Base-by-base conservation (phyloP, 108 stramenopile genomes). In the Epipyxis sp. region DNA sequence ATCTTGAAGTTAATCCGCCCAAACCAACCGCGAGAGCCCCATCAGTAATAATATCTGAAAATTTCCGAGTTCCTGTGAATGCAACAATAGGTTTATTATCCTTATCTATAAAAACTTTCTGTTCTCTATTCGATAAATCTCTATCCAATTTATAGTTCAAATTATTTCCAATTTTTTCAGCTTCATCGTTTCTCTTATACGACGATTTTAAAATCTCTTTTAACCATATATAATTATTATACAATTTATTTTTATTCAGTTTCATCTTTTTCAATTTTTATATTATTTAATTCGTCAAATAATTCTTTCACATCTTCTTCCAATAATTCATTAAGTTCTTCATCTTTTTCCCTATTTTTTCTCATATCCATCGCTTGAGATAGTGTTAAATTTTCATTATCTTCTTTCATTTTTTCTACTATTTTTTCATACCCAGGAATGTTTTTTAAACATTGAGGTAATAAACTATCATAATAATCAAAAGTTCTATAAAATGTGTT, bases 1-100 rank as follows among this genome's bases (percentile, higher is more conserved):
- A 65, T 32, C 61, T 16, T 32, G 61, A 32, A 32, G 61, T 65
- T 32, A 65, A 65, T 65, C 61, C 30, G 20, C 61, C 61, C 61
- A 65, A 16, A 16, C 61, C 61, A 32, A 65, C 61, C 20, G 61
- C 61, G 20, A 65, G 34, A 32, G 61, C 61, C 34, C 30, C 34
- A 65, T 65, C 61, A 32, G 61, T 65, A 16, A 32, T 32, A 32
- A 65, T 32, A 65, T 65, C 61, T 65, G 30, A 32, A 65, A 65
- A 32, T 16, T 65, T 32, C 30, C 30, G 20, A 16, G 61, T 65
- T 32, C 61, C 61, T 32, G 20, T 65, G 61, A 32, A 65, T 32
- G 34, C 61, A 16, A 65, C 61, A 32, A 32, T 32, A 32, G 61
- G 30, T 65, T 65, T 65, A 32, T 65, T 65, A 32, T 65, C 61